A percentile compares a stretch with the other conserved stretches of the same genome.
phyloP scores from a whole-genome alignment of 371 early-diverging fungal genomes.

The Mortierella sp. region DNA sequence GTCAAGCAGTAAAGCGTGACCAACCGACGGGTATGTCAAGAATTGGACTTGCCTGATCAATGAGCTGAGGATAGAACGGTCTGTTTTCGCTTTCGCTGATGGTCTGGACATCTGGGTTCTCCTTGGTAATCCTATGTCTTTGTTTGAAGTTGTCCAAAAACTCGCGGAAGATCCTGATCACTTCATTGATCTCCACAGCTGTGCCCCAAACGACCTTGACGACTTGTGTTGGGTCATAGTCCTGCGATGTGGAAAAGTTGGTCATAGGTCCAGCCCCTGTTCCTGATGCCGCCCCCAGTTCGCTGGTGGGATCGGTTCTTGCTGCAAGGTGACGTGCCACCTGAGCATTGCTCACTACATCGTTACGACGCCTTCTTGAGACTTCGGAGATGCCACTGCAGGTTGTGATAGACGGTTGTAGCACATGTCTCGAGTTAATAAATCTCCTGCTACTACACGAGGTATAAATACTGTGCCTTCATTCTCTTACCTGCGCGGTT shows the following conservation, averaged over 20 bases:
- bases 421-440: too few relatives aligned
- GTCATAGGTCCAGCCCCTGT: too few relatives aligned
- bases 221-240: slow-evolving; percentile 35
- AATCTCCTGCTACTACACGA: too few relatives aligned
- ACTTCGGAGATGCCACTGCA: slow-evolving; percentile 23
- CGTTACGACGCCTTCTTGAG: slow-evolving; percentile 38
- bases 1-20: too few relatives aligned
- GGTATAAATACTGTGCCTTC: too few relatives aligned
- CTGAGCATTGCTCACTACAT: slow-evolving; percentile 48
- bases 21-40: too few relatives aligned
- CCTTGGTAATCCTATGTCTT: slow-evolving; percentile 61
- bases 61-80: slow-evolving; percentile 78
- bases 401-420: too few relatives aligned
- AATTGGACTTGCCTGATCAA: slow-evolving; percentile 61
- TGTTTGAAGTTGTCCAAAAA: slow-evolving; percentile 87
- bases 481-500: slow-evolving; percentile 25
- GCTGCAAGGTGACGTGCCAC: slow-evolving; percentile 38
- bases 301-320: slow-evolving; percentile 28
- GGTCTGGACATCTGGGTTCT: slow-evolving; percentile 54
- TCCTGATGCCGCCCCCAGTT: slow-evolving; percentile 27
- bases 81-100: slow-evolving; percentile 61
- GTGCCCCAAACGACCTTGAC: slow-evolving; percentile 97
- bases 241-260: slow-evolving; percentile 42
- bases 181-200: slow-evolving; percentile 94
- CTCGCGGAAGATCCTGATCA: slow-evolving; percentile 88